phyloP scores from a whole-genome alignment of 2,329 filamentous ascomycete species.

The Endoconidiophora polonica region DNA sequence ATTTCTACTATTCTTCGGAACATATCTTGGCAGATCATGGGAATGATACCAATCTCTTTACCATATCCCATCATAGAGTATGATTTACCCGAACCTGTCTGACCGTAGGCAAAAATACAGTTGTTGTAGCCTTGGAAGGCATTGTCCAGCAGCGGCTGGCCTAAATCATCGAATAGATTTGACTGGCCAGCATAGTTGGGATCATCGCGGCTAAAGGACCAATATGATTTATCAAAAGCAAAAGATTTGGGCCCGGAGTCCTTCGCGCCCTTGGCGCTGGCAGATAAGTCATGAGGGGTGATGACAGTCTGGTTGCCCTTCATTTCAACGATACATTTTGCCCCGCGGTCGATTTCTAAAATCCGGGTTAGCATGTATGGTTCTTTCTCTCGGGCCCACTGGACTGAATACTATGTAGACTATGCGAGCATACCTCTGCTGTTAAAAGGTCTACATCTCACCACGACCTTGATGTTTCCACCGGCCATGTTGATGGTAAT shows the following conservation, averaged over 20 bases:
- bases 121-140: conserved; percentile 98
- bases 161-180: conserved; percentile 74
- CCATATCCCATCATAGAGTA: conserved; percentile 99
- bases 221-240: conserved; percentile 93
- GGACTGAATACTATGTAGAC: neutral
- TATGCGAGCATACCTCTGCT: conserved; percentile 51
- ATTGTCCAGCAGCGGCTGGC: conserved; percentile 84
- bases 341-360: conserved; percentile 70
- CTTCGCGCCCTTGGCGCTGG: conserved; percentile 55
- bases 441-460: conserved; percentile 91
- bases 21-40: conserved; percentile 94
- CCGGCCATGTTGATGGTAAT: conserved; percentile 25
- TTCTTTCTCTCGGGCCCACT: neutral
- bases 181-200: conserved; percentile 78
- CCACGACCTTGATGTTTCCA: conserved; percentile 99
- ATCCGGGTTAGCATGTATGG: neutral
- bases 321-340: conserved; percentile 98
- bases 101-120: conserved; percentile 97
- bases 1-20: conserved; percentile 67
- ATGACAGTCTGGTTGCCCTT: conserved; percentile 82
- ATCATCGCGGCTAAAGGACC: conserved; percentile 81
- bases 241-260: conserved; percentile 66
- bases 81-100: conserved; percentile 95
- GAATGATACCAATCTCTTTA: conserved; percentile 87
- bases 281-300: conserved; percentile 56